A percentile compares a stretch with the other conserved stretches of the same genome.
Conservation (phyloP, 306 rosid species). For the Trifolium dubium region DNA sequence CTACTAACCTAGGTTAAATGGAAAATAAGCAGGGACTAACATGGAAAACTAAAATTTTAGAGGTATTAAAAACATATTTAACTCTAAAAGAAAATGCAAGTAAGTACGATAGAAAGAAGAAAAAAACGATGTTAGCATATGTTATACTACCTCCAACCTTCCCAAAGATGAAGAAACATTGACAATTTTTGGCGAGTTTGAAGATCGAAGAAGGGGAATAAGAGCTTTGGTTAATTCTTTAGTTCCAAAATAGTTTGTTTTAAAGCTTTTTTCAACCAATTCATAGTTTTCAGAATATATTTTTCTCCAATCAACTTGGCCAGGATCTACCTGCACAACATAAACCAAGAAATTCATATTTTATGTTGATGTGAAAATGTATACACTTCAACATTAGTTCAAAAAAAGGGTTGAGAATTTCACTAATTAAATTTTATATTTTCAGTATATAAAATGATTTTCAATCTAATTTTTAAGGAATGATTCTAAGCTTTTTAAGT, state of each 20-base stretch:
- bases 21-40: too few relatives aligned
- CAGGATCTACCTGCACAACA: conserved; percentile 37
- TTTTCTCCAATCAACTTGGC: conserved; percentile 38
- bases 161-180: conserved; percentile 51
- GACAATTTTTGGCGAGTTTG: conserved; percentile 62
- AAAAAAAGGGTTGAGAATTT: background rate
- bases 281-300: conserved; percentile 38
- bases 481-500: background rate
- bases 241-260: conserved; percentile 61
- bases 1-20: too few relatives aligned
- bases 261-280: conserved; percentile 43
- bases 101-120: background rate
- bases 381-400: background rate
- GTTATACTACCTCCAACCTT: conserved; percentile 51
- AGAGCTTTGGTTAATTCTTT: conserved; percentile 49
- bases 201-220: conserved; percentile 60
- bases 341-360: background rate
- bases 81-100: too few relatives aligned
- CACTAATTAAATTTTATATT: background rate
- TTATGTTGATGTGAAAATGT: too few relatives aligned
- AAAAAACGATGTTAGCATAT: too few relatives aligned
- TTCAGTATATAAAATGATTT: background rate
- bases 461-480: background rate
- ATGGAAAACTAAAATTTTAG: too few relatives aligned
- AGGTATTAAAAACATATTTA: too few relatives aligned